Conservation (phyloP, 345 rosid species). For the Acer negundo region DNA sequence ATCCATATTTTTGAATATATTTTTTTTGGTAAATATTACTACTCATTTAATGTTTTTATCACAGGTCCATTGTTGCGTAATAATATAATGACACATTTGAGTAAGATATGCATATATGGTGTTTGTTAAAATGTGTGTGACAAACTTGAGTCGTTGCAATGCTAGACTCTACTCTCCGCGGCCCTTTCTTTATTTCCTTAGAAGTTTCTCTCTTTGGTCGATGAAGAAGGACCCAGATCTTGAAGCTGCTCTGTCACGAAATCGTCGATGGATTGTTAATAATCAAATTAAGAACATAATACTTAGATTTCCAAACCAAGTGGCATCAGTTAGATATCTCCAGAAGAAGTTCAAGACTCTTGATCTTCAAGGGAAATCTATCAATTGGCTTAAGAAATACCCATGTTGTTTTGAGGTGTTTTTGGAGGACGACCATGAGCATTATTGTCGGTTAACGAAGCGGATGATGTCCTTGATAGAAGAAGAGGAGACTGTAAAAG, state of each 20-base stretch:
- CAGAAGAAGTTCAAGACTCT: slow-evolving; percentile 93
- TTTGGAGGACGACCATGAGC: slow-evolving; percentile 54
- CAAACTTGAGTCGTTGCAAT: not conserved
- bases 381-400: slow-evolving; percentile 90
- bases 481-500: slow-evolving; percentile 78
- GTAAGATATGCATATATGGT: slow-evolving; percentile 8
- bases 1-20: not conserved
- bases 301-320: slow-evolving; percentile 71
- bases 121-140: slow-evolving; percentile 1
- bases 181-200: slow-evolving; percentile 16
- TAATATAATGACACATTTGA: not conserved
- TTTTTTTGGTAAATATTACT: not conserved
- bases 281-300: slow-evolving; percentile 86
- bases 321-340: slow-evolving; percentile 50
- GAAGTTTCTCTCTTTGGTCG: slow-evolving; percentile 85
- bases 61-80: not conserved
- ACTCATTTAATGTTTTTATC: not conserved
- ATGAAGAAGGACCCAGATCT: slow-evolving; percentile 90
- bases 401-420: slow-evolving; percentile 86
- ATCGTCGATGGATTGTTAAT: slow-evolving; percentile 86
- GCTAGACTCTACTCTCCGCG: slow-evolving; percentile 21
- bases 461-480: slow-evolving; percentile 72
- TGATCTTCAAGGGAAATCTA: slow-evolving; percentile 92
- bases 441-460: slow-evolving; percentile 67
- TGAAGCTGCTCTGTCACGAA: slow-evolving; percentile 77